Base-by-base conservation (phyloP, 2,329 filamentous ascomycete species). In the Sporothrix sp. region DNA sequence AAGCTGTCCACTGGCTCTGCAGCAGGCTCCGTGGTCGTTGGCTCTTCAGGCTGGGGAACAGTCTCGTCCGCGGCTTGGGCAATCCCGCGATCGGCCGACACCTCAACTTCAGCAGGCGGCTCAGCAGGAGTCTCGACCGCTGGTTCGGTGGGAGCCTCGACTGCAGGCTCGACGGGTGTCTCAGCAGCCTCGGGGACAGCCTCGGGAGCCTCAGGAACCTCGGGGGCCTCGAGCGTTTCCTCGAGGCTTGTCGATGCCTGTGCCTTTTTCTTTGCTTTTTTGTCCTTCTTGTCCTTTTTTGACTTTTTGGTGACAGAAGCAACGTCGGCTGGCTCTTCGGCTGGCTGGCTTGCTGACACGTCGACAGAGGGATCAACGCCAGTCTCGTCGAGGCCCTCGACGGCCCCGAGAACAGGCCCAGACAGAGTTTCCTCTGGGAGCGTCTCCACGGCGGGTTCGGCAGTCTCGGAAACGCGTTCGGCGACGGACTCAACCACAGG, bases 271-370 rank as follows among this genome's bases (percentile, higher is more conserved):
- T 44, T 54, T 21, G 18, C 20, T 25, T 50, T 52, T 43, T 48
- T 55, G 33, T 52, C 58, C 32, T 46, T 37, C 9, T 42, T 47
- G 20, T 46, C 45, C 21, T 51, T 54, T 38, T 54, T 54, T 10
- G 49, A 39, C 32, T 51, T 45, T 18, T 51, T 54, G 10, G 16
- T 32, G 3, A 47, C 32, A 11, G 42, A 35, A 6, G 25, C 42
- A 14, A 40, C 18, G 13, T 46, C 49, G 14, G 21, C 10, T 36
- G 33, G 16, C 18, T 51, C 40, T 8, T 38, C 33, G 6, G 14
- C 13, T 36, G 40, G 32, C 36, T 40, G 52, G 6, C 50, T 33
- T 11, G 11, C 42, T 2, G 30, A 18, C 20, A 23, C 40, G 10
- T 28, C 25, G 10, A 28, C 25, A 5, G 25, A 6, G 25, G 6